Evolutionary conservation across 2,329 filamentous ascomycete genomes (phyloP).

Genomic region (Colletotrichum karsti): DNA sequence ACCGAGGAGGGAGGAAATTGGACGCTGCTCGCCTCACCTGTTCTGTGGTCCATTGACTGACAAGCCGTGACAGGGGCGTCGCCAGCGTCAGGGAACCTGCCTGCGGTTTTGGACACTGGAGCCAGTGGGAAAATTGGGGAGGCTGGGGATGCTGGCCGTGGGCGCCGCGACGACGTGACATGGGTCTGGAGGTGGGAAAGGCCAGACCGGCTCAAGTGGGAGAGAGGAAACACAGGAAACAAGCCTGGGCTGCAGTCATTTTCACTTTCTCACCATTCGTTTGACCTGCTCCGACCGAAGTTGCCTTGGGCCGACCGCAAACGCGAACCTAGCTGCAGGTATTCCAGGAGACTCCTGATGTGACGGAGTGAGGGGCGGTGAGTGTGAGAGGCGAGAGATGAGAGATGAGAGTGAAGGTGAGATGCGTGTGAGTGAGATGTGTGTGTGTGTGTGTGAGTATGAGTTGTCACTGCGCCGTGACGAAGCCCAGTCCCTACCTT

Average conservation of each 20-base stretch:
- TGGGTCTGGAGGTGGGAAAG: constrained; percentile 1
- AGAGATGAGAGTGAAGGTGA: background rate
- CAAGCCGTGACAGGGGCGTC: constrained; percentile 16
- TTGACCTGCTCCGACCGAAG: background rate
- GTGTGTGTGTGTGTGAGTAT: constrained; percentile 20
- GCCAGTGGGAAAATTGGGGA: constrained; percentile 9
- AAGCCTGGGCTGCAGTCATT: background rate
- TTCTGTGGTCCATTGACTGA: constrained; percentile 4
- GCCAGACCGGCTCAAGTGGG: background rate
- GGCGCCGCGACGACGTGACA: background rate
- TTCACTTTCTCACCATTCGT: background rate
- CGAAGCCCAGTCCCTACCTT: constrained; percentile 12
- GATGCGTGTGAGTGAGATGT: constrained; percentile 12
- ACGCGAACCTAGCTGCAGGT: background rate
- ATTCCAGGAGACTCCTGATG: background rate
- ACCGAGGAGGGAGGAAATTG: constrained; percentile 7
- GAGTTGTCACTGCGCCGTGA: constrained; percentile 29
- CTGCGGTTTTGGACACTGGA: constrained; percentile 7
- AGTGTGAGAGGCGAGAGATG: background rate
- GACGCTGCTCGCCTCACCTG: constrained; percentile 16
- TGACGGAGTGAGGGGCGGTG: background rate
- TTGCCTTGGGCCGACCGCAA: background rate
- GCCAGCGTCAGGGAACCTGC: constrained; percentile 9
- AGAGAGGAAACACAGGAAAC: background rate
- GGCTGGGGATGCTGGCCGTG: constrained; percentile 16